Percentiles rank a stretch among this genome's conserved stretches.
These are phyloP conservation scores for Closterium sp. DNA, from an alignment of 139 green algal species.

Conservation along the genomic window DNA sequence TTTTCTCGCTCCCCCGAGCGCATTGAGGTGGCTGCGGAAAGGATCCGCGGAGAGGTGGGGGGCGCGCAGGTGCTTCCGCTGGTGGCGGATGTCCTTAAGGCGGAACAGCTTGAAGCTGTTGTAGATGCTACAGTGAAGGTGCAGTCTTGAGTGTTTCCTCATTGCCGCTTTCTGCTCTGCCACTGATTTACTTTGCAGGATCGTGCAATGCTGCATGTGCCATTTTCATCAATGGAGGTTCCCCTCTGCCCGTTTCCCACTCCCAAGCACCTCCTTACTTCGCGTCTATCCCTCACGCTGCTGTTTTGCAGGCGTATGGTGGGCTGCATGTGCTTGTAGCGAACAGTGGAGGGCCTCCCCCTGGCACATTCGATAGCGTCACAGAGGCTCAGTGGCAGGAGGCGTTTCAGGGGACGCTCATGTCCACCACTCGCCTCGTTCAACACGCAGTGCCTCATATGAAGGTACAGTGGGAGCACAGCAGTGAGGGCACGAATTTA, in stretches of 20 bases:
- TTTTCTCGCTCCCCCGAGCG: background rate
- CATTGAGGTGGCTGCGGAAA: background rate
- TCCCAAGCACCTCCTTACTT: background rate
- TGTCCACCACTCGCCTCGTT: background rate
- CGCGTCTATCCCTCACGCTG: background rate
- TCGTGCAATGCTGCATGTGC: no score
- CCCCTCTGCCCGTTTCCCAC: no score
- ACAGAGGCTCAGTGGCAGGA: background rate
- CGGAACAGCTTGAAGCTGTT: background rate
- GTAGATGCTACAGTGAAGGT: background rate
- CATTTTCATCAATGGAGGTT: no score
- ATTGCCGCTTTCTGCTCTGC: no score
- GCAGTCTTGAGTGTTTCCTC: no score
- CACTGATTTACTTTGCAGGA: no score
- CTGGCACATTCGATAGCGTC: background rate
- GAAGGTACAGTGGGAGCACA: background rate
- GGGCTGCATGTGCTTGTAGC: background rate
- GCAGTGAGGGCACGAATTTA: no score
- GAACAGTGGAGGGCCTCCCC: background rate
- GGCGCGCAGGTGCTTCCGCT: background rate
- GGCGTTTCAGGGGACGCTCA: background rate
- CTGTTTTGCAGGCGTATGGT: background rate
- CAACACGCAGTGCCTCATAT: background rate
- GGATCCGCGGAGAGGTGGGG: background rate
- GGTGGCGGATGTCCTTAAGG: background rate